Evolutionary conservation across 805 yeast genomes (phyloP), one percentile per base, ranked within the genome.

Genomic region (Candida khao-thaluensis): DNA sequence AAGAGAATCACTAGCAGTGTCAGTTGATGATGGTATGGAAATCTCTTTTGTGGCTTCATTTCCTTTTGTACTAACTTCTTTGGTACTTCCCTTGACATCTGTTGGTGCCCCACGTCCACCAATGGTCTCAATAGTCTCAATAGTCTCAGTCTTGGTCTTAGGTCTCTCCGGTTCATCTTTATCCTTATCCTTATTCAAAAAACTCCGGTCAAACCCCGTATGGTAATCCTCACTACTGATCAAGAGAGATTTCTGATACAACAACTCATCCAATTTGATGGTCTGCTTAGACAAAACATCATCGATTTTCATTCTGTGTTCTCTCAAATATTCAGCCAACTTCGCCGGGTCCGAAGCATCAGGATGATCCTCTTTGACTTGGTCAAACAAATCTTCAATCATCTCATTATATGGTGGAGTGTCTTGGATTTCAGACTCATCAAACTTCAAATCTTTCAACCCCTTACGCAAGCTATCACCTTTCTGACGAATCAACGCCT

Each of bases 161-260:
- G 30, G 18, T 10, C 26, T 50, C 12, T 25, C 29, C 2, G 23
- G 25, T 18, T 45, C 50, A 12, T 49, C 64, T 4, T 54, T 52
- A n/a, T 62, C 66, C 49, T 80, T 84, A 59, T 88, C 66, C 49
- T 81, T 84, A 59, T 88, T 87, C 56, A 88, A 59, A 49, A 86
- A 77, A 0, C 96, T 83, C 30, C 85, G 78, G 57, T 91, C 95
- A 70, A 87, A 93, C 0, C 96, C 98, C 10, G 93, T 88, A 50
- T 80, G 93, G 28, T 89, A 74, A 62, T 91, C 99, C 11, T 90
- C 98, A 37, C 93, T 82, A 2, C 95, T 81, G 48, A 93, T 90
- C 56, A 86, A 84, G 33, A 69, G 55, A 9, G 79, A 70, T 54
- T 85, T 85, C 53, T 90, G 96, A 48, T 77, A 73, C 49, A 77